Conservation (phyloP, 2,329 filamentous ascomycete genomes). For the Xylariomycetidae sp. region DNA sequence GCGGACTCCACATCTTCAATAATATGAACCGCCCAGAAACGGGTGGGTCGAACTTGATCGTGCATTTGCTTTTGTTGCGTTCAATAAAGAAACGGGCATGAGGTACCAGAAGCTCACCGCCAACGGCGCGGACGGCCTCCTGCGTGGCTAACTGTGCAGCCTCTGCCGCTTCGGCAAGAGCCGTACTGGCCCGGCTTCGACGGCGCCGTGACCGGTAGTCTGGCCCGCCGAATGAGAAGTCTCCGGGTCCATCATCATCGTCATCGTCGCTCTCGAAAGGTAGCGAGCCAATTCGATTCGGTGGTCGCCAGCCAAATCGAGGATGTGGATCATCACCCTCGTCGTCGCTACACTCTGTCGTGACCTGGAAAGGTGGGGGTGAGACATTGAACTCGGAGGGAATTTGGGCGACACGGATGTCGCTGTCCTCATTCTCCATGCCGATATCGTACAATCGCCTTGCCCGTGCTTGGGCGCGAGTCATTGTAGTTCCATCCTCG, state of each 20-base stretch:
- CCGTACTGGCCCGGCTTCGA: constrained; percentile 21
- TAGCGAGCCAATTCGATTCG: constrained; percentile 47
- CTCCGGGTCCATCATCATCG: constrained; percentile 31
- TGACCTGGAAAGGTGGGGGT: constrained; percentile 46
- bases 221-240: constrained; percentile 24
- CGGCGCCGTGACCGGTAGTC: constrained; percentile 23
- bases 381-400: constrained; percentile 47
- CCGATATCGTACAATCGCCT: constrained; percentile 39
- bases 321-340: constrained; percentile 37
- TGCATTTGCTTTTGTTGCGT: constrained; percentile 76
- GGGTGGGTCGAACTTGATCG: constrained; percentile 76
- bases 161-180: constrained; percentile 36
- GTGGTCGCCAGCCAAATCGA: constrained; percentile 32
- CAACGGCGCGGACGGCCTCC: constrained; percentile 50
- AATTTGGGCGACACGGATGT: constrained; percentile 47
- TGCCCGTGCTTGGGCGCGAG: constrained; percentile 36
- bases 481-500: constrained; percentile 44
- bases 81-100: constrained; percentile 81
- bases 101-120: constrained; percentile 59
- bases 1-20: constrained; percentile 84
- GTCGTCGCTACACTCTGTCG: constrained; percentile 55
- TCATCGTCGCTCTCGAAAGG: constrained; percentile 47
- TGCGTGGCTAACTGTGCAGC: constrained; percentile 48
- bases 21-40: constrained; percentile 78
- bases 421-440: constrained; percentile 35